Evolutionary conservation across 2,329 filamentous ascomycete species (phyloP), one percentile per base, ranked within the genome.

Genomic region (Teratosphaeria zuluensis): DNA sequence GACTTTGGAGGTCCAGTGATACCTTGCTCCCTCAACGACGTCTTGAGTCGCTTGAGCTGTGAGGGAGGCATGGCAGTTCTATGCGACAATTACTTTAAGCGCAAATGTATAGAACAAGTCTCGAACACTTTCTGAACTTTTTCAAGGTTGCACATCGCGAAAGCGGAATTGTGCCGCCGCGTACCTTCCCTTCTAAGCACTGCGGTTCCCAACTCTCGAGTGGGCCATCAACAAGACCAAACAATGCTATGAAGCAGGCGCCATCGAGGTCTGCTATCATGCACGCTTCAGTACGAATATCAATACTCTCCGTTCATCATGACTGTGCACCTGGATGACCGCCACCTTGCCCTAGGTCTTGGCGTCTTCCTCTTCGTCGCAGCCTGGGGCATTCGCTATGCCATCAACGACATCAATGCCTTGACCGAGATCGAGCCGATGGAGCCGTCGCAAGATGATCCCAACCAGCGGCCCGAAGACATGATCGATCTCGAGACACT

Each of bases 31-130:
- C 86, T 84, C 53, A 99, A 81, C 9, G 92, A 96, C 65, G 89
- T 83, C 77, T 97, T 99, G 52, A 99, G 83, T 75, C 92, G 88
- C 77, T 97, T 99, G 59, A 99, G 82, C 78, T 99, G 95, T 12
- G 95, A 99, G 63, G 92, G 90, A 66, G 92, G 86, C 94, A 99
- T 99, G 57, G 54, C 32, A 58, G 16, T 56, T 19, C 19, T 31
- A 19, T 48, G 42, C 42, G 42, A 21, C 16, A 21, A 19, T 6
- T n/a, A 48, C 6, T 5, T 21, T n/a, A 14, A 11, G 35, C 35
- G 35, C 35, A 12, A 14, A 1, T 5, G 16, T 12, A 5, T 42
- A 16, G 35, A 2, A 5, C n/a, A 12, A 12, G n/a, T 42, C 35
- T 12, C 35, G 24, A 28, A 2, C 24, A 28, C 24, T 28, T 8